Evolutionary conservation across 2,329 filamentous ascomycete species (phyloP).

Genomic region (Colletotrichum liaoningense): DNA sequence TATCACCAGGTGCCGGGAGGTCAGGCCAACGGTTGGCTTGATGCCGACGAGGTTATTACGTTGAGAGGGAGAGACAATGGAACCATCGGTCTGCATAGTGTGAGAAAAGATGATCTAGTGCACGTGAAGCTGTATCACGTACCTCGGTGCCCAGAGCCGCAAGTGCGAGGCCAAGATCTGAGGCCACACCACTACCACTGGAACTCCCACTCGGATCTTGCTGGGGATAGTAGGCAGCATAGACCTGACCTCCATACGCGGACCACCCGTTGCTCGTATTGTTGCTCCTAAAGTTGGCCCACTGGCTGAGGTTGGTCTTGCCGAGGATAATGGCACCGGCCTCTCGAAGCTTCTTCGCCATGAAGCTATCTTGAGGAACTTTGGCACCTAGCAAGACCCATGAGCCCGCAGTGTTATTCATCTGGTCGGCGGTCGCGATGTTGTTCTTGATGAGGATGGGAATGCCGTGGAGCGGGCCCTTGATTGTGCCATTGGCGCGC

Average conservation of each 20-base stretch:
- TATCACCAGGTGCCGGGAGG: conserved; percentile 70
- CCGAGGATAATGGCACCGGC: conserved; percentile 72
- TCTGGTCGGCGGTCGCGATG: conserved; percentile 69
- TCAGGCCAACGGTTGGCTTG: conserved; percentile 75
- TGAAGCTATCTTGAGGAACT: conserved; percentile 65
- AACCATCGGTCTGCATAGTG: conserved; percentile 64
- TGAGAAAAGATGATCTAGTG: not conserved
- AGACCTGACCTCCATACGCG: conserved; percentile 70
- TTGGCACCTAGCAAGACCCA: conserved; percentile 67
- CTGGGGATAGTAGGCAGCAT: conserved; percentile 68
- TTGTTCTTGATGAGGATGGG: conserved; percentile 75
- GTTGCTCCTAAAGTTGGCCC: conserved; percentile 69
- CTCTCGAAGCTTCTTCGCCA: conserved; percentile 67
- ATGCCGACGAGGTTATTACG: conserved; percentile 73
- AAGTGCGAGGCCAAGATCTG: conserved; percentile 68
- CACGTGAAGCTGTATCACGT: conserved; percentile 42
- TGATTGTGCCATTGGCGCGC: conserved; percentile 40
- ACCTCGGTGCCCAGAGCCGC: conserved; percentile 73
- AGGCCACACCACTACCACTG: conserved; percentile 69
- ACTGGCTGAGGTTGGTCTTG: conserved; percentile 72
- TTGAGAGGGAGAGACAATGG: conserved; percentile 66
- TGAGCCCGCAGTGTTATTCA: conserved; percentile 71
- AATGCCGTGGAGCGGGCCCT: conserved; percentile 69
- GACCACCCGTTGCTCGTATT: conserved; percentile 74
- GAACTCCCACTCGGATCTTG: conserved; percentile 73